Base-by-base conservation (phyloP, 2,329 filamentous ascomycete genomes). In the Neofusicoccum cordaticola region DNA sequence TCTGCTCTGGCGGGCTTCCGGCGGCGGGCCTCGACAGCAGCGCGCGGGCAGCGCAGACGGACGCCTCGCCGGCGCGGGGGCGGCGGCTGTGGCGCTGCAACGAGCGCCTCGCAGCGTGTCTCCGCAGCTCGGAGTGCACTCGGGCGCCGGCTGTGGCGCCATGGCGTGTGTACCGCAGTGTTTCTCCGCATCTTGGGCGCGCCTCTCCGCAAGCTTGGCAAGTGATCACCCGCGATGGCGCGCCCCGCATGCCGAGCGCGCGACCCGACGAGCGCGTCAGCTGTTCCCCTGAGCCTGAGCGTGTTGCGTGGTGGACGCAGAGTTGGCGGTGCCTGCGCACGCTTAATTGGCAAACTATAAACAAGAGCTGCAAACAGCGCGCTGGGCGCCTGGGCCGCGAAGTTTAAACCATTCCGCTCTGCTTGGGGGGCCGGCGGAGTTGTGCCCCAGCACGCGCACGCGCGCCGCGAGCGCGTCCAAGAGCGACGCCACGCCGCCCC, bases 81-180 rank as follows among this genome's bases (percentile, higher is more conserved):
- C 9, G 4, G 41, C 53, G 53, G 53, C 39, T 58, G 53, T 58
- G 53, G 53, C 53, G 53, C 53, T 39, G 17, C n/a, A 2, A 15
- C n/a, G 7, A 15, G 45, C 45, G 12, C 4, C 11, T 12, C 8
- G 53, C 22, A n/a, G 9, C 31, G 39, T 45, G 34, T 31, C 53
- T 45, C 39, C 41, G 53, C 53, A 45, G 27, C 53, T 34, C 45
- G 39, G 22, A 22, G 17, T 37, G 41, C 35, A 19, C 41, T 27
- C 31, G 41, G 39, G 53, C 53, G 44, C 39, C 56, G 56, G 56
- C 12, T 60, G 56, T 60, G 56, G 56, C 53, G 53, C 53, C 53
- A 58, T 17, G 41, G 53, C 39, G 39, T 9, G 39, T 7, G 34
- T 12, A 22, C 56, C 37, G 56, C 56, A 37, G 35, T 58, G 56